These are phyloP conservation scores for Mucor mucedo DNA, from an alignment of 371 early-diverging fungal genomes.

Conservation along the genomic window DNA sequence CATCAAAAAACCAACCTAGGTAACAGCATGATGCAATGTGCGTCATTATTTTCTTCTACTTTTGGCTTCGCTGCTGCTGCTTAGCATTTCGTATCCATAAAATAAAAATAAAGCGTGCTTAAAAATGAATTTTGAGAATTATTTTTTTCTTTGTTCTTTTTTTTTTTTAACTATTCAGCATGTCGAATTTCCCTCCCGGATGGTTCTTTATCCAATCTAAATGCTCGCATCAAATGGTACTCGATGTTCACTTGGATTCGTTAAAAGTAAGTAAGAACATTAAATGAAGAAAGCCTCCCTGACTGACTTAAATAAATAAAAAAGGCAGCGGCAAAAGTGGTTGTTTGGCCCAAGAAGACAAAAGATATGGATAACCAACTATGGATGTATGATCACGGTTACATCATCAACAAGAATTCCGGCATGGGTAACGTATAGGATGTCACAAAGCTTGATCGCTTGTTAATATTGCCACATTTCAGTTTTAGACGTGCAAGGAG, in stretches of 20 bases:
- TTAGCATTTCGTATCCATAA: too few species aligned
- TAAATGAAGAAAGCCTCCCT: neutral
- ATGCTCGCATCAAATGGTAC: constrained; percentile 48
- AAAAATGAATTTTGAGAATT: too few species aligned
- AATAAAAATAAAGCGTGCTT: too few species aligned
- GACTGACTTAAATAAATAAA: constrained; percentile 1
- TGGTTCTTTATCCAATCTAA: constrained; percentile 57
- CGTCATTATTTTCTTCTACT: too few species aligned
- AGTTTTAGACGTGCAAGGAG: constrained; percentile 55
- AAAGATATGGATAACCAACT: constrained; percentile 42
- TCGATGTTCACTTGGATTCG: constrained; percentile 50
- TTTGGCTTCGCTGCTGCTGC: too few species aligned
- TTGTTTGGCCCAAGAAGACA: constrained; percentile 47
- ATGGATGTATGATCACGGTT: constrained; percentile 33
- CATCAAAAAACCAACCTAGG: too few species aligned
- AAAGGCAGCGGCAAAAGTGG: constrained; percentile 45
- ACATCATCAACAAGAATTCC: constrained; percentile 31
- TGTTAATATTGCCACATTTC: neutral
- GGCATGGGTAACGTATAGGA: constrained; percentile 30
- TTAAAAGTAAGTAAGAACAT: constrained; percentile 35
- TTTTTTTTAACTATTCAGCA: too few species aligned
- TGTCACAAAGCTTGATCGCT: neutral
- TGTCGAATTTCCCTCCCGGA: constrained; percentile 40
- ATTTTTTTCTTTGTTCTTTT: too few species aligned
- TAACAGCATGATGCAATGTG: too few species aligned